Evolutionary conservation across 495 filamentous ascomycete species (phyloP).

Genomic region (Mytilinidion resinicola): DNA sequence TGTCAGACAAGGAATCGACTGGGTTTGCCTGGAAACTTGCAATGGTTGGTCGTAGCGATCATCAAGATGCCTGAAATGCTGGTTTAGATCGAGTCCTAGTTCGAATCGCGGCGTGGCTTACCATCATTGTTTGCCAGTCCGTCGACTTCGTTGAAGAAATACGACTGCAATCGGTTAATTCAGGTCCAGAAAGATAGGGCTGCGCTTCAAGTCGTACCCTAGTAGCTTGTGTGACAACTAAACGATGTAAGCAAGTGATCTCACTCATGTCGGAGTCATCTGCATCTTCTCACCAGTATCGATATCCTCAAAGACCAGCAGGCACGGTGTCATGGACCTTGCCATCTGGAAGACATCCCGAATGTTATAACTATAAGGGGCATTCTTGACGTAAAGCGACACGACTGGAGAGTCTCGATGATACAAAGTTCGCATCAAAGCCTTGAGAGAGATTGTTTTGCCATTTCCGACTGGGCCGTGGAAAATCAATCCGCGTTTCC

Average conservation of each 20-base stretch:
- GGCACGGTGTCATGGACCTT: slow-evolving; percentile 38
- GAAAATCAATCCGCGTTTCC: slow-evolving; percentile 41
- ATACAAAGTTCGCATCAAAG: slow-evolving; percentile 27
- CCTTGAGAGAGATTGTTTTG: slow-evolving; percentile 31
- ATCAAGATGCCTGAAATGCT: slow-evolving; percentile 49
- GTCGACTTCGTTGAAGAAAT: slow-evolving; percentile 68
- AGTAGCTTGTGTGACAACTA: too few species aligned
- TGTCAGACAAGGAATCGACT: not conserved
- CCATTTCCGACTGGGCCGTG: slow-evolving; percentile 36
- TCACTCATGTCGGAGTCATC: too few species aligned
- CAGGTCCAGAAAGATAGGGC: too few species aligned
- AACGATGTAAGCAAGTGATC: too few species aligned
- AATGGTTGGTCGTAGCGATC: slow-evolving; percentile 57
- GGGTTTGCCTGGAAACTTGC: slow-evolving; percentile 18
- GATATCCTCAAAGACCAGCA: slow-evolving; percentile 60
- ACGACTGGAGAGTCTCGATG: slow-evolving; percentile 20
- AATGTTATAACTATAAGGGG: slow-evolving; percentile 27
- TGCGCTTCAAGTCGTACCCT: too few species aligned
- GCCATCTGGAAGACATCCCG: slow-evolving; percentile 31
- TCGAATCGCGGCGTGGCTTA: not conserved
- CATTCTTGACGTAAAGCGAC: slow-evolving; percentile 29
- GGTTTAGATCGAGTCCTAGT: not conserved
- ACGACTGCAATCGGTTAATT: slow-evolving; percentile 22
- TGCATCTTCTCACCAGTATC: slow-evolving; percentile 48
- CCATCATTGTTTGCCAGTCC: slow-evolving; percentile 60